Conservation (phyloP, 345 rosid species). For the Populus simonii region DNA sequence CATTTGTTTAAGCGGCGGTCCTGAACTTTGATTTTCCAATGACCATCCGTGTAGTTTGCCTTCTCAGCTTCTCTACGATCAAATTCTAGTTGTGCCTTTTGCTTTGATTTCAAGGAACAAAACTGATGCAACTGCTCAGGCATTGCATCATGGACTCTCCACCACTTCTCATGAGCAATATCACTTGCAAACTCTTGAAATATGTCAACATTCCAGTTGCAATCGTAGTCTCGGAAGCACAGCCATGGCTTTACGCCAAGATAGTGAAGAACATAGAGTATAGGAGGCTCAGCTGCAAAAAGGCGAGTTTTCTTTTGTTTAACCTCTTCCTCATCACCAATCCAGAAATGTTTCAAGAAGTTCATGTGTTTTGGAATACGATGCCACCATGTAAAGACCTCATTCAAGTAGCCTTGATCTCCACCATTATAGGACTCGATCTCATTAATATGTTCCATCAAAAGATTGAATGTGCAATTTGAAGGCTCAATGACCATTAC, state of each 20-base stretch:
- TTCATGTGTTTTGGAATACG: slow-evolving; percentile 31
- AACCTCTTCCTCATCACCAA: slow-evolving; percentile 26
- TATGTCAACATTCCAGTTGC: slow-evolving; percentile 33
- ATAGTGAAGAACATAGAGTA: slow-evolving; percentile 32
- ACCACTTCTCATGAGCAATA: slow-evolving; percentile 30
- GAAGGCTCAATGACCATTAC: slow-evolving; percentile 38
- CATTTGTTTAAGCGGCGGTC: slow-evolving; percentile 25
- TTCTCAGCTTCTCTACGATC: slow-evolving; percentile 30
- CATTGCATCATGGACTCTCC: slow-evolving; percentile 34
- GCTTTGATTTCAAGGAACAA: slow-evolving; percentile 27
- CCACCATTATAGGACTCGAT: slow-evolving; percentile 36
- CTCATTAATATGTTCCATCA: slow-evolving; percentile 33
- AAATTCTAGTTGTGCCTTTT: slow-evolving; percentile 32
- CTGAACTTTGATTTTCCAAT: slow-evolving; percentile 23
- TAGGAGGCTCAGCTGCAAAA: slow-evolving; percentile 29
- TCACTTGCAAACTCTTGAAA: slow-evolving; percentile 33
- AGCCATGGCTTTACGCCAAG: slow-evolving; percentile 37
- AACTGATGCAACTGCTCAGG: slow-evolving; percentile 27
- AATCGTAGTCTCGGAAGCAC: slow-evolving; percentile 33
- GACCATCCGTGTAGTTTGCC: slow-evolving; percentile 27
- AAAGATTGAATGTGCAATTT: slow-evolving; percentile 30
- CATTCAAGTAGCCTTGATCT: slow-evolving; percentile 34
- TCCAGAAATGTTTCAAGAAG: slow-evolving; percentile 37
- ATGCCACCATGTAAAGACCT: slow-evolving; percentile 37
- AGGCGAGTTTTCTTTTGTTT: slow-evolving; percentile 28